phyloP scores from a whole-genome alignment of 2,329 filamentous ascomycete species.

The Endothia cerciana region DNA sequence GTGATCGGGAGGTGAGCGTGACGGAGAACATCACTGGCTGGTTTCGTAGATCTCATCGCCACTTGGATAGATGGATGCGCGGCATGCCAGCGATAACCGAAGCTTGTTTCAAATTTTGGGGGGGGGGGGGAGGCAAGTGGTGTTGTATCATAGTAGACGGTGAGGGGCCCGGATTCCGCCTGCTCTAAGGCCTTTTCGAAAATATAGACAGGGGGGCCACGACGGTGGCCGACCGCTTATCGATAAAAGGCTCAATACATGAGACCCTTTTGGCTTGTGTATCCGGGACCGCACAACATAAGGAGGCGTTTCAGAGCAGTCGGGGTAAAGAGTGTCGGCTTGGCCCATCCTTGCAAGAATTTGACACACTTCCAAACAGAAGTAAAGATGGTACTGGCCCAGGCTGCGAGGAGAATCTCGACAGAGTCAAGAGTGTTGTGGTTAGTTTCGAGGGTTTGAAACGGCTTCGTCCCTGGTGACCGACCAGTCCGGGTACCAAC shows the following conservation, averaged over 20 bases:
- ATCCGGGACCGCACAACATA: not conserved
- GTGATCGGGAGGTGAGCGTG: not conserved
- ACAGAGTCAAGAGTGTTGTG: not conserved
- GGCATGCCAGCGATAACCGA: not conserved
- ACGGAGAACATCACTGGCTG: not conserved
- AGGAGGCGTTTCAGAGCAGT: conserved; percentile 27
- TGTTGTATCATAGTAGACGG: not conserved
- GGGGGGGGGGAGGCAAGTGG: not conserved
- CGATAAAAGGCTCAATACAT: conserved; percentile 25
- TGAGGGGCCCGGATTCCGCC: not conserved
- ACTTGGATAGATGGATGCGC: not conserved
- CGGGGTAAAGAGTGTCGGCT: conserved; percentile 10
- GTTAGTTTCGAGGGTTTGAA: conserved; percentile 4
- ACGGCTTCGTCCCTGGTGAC: not conserved
- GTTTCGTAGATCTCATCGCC: not conserved
- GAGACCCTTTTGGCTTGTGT: not conserved
- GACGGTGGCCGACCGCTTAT: conserved; percentile 8
- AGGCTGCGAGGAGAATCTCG: not conserved
- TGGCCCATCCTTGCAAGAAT: not conserved
- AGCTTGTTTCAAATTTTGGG: conserved; percentile 6
- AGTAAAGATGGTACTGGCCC: not conserved
- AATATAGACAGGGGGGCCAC: conserved; percentile 9
- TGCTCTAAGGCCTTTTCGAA: not conserved
- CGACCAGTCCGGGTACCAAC: not conserved
- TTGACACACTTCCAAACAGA: not conserved